Percentiles rank a stretch among this genome's conserved stretches.
Evolutionary conservation across 192 early-diverging fungal genomes (phyloP).

Genomic region (Backusella morwellensis): DNA sequence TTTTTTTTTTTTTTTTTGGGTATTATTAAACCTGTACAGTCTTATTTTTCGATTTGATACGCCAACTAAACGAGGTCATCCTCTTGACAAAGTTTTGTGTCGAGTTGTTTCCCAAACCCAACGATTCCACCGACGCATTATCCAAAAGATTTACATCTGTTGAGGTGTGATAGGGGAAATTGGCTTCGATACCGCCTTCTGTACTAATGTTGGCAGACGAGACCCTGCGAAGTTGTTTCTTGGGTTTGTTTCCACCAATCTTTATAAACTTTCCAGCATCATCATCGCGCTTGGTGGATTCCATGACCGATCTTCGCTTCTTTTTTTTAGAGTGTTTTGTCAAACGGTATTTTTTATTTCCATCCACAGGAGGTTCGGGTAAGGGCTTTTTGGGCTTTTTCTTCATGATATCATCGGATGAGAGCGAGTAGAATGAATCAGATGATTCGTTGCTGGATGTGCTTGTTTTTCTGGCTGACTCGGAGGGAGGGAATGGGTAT

Average conservation of each 20-base stretch:
- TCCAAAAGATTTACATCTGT: neutral
- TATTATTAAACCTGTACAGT: neutral
- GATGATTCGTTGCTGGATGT: neutral
- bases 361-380: neutral
- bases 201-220: neutral
- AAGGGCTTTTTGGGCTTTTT: slow-evolving; percentile 4
- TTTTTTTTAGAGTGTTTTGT: slow-evolving; percentile 11
- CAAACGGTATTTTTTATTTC: neutral
- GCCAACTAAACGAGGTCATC: slow-evolving; percentile 15
- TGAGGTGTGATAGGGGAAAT: slow-evolving; percentile 2
- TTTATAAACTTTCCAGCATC: slow-evolving; percentile 8
- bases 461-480: slow-evolving; percentile 2
- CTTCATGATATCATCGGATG: neutral
- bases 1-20: neutral
- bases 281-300: slow-evolving; percentile 8
- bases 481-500: neutral
- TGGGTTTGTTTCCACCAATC: neutral
- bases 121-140: neutral
- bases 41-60: slow-evolving; percentile 9
- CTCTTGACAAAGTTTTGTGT: slow-evolving; percentile 6
- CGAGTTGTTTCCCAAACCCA: neutral
- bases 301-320: slow-evolving; percentile 11
- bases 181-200: neutral
- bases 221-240: neutral
- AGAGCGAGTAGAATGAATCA: neutral